Conservation (phyloP, 768 basidiomycete genomes). For the Mycena polygramma region DNA sequence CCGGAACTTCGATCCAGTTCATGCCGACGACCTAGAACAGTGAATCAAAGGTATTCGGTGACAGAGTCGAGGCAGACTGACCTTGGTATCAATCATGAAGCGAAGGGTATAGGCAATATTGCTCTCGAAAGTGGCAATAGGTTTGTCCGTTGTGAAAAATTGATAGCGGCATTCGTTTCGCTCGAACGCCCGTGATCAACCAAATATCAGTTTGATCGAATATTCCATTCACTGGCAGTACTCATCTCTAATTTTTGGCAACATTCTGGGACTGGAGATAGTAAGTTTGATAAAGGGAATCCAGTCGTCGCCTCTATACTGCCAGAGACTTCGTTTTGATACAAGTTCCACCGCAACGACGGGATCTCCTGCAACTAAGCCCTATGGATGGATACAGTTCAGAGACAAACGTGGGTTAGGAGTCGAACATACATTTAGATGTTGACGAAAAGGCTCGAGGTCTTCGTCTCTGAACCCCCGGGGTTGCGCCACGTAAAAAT, state of each 20-base stretch:
- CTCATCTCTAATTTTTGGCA: constrained; percentile 95
- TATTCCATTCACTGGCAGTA: constrained; percentile 42
- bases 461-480: constrained; percentile 84
- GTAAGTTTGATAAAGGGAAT: constrained; percentile 90
- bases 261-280: constrained; percentile 74
- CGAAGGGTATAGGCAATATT: constrained; percentile 92
- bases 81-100: constrained; percentile 99
- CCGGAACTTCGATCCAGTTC: constrained; percentile 98
- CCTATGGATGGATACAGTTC: constrained; percentile 43
- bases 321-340: constrained; percentile 84
- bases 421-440: constrained; percentile 76
- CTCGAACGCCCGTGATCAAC: constrained; percentile 74
- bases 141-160: constrained; percentile 62
- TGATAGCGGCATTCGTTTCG: constrained; percentile 78
- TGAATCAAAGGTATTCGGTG: constrained; percentile 8
- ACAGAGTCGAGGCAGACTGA: constrained; percentile 44
- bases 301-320: constrained; percentile 86
- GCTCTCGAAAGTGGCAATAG: constrained; percentile 87
- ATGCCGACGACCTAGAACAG: constrained; percentile 87
- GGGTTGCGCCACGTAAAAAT: constrained; percentile 93
- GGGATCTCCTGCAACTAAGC: constrained; percentile 46
- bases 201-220: constrained; percentile 35
- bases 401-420: neutral
- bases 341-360: constrained; percentile 71
- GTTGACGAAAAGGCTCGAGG: constrained; percentile 69